A percentile compares a stretch with the other conserved stretches of the same genome.
phyloP scores from a whole-genome alignment of 2,329 filamentous ascomycete species.

The Aspergillus caelatus region DNA sequence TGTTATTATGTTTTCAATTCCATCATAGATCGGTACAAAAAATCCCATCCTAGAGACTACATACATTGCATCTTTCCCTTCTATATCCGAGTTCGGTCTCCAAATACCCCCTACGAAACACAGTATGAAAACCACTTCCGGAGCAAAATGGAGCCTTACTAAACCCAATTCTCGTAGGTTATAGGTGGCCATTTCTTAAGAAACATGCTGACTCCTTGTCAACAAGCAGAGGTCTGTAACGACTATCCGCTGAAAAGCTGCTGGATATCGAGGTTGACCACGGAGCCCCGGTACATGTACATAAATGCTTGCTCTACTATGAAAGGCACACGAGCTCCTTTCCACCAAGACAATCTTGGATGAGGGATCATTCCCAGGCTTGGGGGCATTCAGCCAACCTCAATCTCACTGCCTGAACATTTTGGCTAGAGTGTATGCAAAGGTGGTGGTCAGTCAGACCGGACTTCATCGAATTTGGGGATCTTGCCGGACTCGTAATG shows the following conservation, averaged over 20 bases:
- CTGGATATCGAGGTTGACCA: background rate
- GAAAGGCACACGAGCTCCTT: background rate
- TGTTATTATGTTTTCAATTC: background rate
- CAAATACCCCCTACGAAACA: background rate
- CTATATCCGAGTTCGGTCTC: background rate
- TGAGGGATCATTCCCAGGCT: background rate
- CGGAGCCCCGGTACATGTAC: background rate
- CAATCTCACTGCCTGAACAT: background rate
- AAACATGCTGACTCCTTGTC: background rate
- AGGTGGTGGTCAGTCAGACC: conserved; percentile 15
- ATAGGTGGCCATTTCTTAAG: background rate
- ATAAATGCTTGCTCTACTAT: background rate
- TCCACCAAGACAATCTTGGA: background rate
- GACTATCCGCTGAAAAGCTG: background rate
- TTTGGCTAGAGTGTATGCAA: background rate
- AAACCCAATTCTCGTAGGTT: background rate
- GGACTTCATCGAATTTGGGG: conserved; percentile 41
- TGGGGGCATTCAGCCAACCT: background rate
- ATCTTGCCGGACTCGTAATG: conserved; percentile 62
- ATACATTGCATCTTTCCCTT: background rate
- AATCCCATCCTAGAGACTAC: background rate
- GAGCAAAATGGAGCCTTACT: too few relatives aligned
- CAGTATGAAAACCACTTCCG: too few relatives aligned
- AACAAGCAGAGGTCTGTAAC: background rate
- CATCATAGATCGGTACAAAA: background rate